Evolutionary conservation across 225 moss, liverwort and hornwort species (phyloP).

Genomic region (Sphagnum tenellum): DNA sequence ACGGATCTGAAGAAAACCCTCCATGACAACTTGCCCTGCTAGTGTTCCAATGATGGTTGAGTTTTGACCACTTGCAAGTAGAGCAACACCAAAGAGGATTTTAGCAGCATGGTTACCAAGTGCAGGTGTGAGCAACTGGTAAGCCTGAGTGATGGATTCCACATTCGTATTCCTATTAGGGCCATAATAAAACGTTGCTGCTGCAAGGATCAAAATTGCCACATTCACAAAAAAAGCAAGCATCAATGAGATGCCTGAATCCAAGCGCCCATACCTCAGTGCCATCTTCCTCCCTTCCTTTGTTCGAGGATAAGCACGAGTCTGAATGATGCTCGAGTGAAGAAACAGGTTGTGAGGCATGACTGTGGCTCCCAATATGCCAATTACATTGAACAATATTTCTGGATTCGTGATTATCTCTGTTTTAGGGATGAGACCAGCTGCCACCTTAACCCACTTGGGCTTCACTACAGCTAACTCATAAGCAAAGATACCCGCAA

Average conservation of each 20-base stretch:
- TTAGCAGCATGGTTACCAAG: slow-evolving; percentile 55
- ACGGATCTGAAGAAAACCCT: slow-evolving; percentile 71
- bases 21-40: slow-evolving; percentile 89
- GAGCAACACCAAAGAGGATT: slow-evolving; percentile 66
- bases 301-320: slow-evolving; percentile 71
- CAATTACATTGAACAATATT: slow-evolving; percentile 65
- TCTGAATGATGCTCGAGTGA: slow-evolving; percentile 92
- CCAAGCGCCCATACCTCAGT: slow-evolving; percentile 76
- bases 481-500: slow-evolving; percentile 64
- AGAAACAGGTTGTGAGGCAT: slow-evolving; percentile 94
- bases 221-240: slow-evolving; percentile 86
- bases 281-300: slow-evolving; percentile 81
- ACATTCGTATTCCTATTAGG: slow-evolving; percentile 27
- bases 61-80: slow-evolving; percentile 80
- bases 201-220: slow-evolving; percentile 70
- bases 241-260: slow-evolving; percentile 63
- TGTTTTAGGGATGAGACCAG: slow-evolving; percentile 43
- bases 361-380: slow-evolving; percentile 79
- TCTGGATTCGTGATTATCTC: slow-evolving; percentile 43
- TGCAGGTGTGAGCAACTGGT: slow-evolving; percentile 65
- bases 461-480: slow-evolving; percentile 85
- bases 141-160: slow-evolving; percentile 74
- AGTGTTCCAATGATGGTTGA: slow-evolving; percentile 89
- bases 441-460: slow-evolving; percentile 48
- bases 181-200: slow-evolving; percentile 77